Conservation (phyloP, 1,139 yeast genomes). For the Yamadazyma sp. region DNA sequence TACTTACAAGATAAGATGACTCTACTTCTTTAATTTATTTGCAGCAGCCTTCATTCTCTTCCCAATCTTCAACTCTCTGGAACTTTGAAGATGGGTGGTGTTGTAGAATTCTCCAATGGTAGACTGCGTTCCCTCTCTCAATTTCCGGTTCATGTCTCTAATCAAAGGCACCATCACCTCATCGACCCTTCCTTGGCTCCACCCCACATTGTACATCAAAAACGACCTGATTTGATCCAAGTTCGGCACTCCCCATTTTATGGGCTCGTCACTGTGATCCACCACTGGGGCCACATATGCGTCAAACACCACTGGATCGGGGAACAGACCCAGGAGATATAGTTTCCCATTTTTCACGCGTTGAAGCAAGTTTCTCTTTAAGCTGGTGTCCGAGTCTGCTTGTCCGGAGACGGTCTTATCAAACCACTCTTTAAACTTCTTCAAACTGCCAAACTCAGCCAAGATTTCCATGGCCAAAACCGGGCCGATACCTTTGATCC, state of each 20-base stretch:
- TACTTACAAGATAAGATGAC: neutral
- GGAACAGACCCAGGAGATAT: constrained; percentile 64
- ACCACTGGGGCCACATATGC: constrained; percentile 84
- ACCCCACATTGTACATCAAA: constrained; percentile 71
- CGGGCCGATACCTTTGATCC: constrained; percentile 89
- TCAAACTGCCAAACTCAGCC: constrained; percentile 68
- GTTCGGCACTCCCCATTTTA: constrained; percentile 91
- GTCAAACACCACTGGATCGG: constrained; percentile 63
- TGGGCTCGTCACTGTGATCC: constrained; percentile 72
- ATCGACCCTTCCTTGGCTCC: constrained; percentile 77
- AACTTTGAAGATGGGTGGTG: constrained; percentile 42
- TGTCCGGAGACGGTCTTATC: constrained; percentile 27
- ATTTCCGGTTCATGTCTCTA: constrained; percentile 67
- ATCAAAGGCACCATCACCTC: constrained; percentile 89
- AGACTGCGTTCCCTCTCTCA: constrained; percentile 54
- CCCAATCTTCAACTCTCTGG: constrained; percentile 51
- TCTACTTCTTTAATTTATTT: constrained; percentile 39
- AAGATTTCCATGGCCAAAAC: constrained; percentile 90
- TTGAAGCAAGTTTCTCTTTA: constrained; percentile 51
- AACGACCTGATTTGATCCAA: constrained; percentile 74
- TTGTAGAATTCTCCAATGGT: constrained; percentile 64
- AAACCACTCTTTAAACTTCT: constrained; percentile 40
- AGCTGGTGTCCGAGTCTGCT: constrained; percentile 23
- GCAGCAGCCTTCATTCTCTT: constrained; percentile 64
- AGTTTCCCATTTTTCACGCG: constrained; percentile 61